phyloP scores from a whole-genome alignment of 2,329 filamentous ascomycete genomes.

The Didymella exigua region DNA sequence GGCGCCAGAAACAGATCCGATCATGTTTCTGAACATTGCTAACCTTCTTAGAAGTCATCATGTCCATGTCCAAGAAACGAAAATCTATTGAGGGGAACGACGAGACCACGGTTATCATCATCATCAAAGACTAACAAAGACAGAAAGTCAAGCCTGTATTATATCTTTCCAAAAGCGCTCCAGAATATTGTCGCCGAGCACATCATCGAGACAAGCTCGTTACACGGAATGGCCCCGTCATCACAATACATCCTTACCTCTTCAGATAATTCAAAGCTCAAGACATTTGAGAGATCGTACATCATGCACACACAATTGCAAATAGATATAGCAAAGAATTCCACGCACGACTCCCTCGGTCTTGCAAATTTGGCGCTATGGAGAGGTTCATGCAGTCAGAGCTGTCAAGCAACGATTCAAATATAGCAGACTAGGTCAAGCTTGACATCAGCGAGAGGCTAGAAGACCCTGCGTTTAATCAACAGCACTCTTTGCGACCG shows the following conservation, averaged over 20 bases:
- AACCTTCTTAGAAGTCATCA: not conserved
- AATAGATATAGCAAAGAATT: not conserved
- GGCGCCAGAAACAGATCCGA: no score
- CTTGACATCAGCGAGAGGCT: not conserved
- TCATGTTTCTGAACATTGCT: no score
- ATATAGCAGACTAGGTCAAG: not conserved
- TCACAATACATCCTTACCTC: no score
- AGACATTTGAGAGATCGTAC: no score
- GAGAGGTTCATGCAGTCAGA: not conserved
- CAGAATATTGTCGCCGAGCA: no score
- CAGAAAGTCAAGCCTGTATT: no score
- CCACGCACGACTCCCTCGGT: not conserved
- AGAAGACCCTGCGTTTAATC: no score
- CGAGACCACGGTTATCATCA: not conserved
- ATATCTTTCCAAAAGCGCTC: no score
- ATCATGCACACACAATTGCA: not conserved
- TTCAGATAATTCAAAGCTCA: no score
- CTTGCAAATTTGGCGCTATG: not conserved
- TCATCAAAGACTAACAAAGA: no score
- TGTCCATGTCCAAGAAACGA: not conserved
- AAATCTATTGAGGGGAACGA: not conserved
- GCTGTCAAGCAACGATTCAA: not conserved
- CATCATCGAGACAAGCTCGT: no score
- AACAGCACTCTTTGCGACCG: not conserved
- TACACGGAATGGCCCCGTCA: no score